These are phyloP conservation scores for Cantharellus cinnabarinus DNA, from an alignment of 768 basidiomycete genomes.

Conservation along the genomic window DNA sequence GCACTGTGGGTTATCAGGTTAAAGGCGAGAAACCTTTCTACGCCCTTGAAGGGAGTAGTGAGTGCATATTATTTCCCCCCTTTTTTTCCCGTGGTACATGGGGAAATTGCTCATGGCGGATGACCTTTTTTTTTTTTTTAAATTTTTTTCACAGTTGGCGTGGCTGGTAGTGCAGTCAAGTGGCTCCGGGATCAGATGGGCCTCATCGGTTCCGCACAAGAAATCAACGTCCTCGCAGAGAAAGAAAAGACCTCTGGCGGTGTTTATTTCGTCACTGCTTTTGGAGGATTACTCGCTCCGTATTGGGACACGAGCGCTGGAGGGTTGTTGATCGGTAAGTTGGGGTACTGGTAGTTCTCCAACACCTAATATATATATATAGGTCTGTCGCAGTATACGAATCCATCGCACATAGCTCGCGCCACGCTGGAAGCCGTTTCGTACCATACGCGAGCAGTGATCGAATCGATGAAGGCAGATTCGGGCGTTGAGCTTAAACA, in stretches of 20 bases:
- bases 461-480: conserved; percentile 89
- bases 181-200: conserved; percentile 88
- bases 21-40: conserved; percentile 68
- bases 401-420: conserved; percentile 78
- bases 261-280: conserved; percentile 91
- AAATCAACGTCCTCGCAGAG: conserved; percentile 71
- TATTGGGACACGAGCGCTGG: conserved; percentile 94
- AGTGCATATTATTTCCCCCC: conserved; percentile 18
- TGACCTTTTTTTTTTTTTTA: neutral
- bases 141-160: conserved; percentile 37
- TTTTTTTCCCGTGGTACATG: neutral
- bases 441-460: conserved; percentile 85
- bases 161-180: conserved; percentile 88
- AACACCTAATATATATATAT: neutral
- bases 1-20: conserved; percentile 84
- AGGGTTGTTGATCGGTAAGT: conserved; percentile 57
- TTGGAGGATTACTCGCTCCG: conserved; percentile 87
- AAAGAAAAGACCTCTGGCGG: conserved; percentile 66
- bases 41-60: conserved; percentile 85
- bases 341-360: neutral
- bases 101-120: neutral
- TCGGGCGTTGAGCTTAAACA: conserved; percentile 58
- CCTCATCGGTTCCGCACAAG: conserved; percentile 56
- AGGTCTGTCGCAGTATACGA: conserved; percentile 76
- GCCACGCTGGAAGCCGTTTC: conserved; percentile 93